Evolutionary conservation across 106 monocot genomes (phyloP).

Genomic region (Dioscorea dumetorum): DNA sequence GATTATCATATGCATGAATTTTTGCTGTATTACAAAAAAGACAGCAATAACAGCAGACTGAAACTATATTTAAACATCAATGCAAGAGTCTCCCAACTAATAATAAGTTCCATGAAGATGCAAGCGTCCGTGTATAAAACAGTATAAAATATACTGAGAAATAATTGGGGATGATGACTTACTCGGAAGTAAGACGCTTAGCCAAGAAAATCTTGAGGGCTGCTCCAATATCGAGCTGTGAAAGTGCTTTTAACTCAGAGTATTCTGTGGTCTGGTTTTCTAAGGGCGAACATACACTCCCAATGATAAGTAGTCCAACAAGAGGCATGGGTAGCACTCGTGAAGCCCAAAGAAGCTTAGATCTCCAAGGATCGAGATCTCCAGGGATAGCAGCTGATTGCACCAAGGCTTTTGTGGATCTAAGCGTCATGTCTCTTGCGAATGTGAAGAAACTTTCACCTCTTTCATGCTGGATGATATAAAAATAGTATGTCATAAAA

Average conservation of each 20-base stretch:
- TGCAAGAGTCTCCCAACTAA: too few species aligned
- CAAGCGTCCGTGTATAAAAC: not conserved
- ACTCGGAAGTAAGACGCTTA: slow-evolving; percentile 78
- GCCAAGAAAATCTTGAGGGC: slow-evolving; percentile 90
- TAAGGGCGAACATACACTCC: slow-evolving; percentile 54
- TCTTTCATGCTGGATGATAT: slow-evolving; percentile 57
- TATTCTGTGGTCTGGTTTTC: slow-evolving; percentile 31
- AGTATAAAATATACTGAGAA: not conserved
- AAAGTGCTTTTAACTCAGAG: slow-evolving; percentile 69
- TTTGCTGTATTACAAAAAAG: too few species aligned
- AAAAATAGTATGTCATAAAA: not conserved
- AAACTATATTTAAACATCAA: too few species aligned
- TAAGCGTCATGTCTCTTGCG: slow-evolving; percentile 73
- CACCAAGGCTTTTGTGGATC: slow-evolving; percentile 69
- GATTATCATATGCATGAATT: too few species aligned
- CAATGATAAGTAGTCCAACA: slow-evolving; percentile 70
- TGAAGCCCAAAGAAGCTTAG: slow-evolving; percentile 74
- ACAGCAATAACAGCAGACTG: too few species aligned
- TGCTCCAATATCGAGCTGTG: slow-evolving; percentile 74
- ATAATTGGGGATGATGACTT: slow-evolving; percentile 8
- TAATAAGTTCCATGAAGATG: not conserved
- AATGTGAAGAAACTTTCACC: slow-evolving; percentile 89
- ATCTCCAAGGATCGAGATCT: slow-evolving; percentile 74
- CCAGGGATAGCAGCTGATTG: slow-evolving; percentile 46
- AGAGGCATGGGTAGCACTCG: slow-evolving; percentile 95